Base-by-base conservation (phyloP, 345 rosid species). In the Kernera saxatilis region DNA sequence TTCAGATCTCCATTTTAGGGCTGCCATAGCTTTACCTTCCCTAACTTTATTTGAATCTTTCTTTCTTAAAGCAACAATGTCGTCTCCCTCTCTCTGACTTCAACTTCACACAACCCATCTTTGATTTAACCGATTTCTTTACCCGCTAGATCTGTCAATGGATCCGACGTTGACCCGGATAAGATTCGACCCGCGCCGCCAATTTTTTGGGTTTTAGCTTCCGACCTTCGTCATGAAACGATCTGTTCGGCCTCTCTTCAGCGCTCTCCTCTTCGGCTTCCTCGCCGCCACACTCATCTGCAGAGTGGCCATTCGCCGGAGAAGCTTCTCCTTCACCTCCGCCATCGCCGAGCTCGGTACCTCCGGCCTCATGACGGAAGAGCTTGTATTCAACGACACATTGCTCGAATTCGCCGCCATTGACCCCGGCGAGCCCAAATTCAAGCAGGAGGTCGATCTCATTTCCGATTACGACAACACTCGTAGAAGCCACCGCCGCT, bases 331-430 rank as follows among this genome's bases (percentile, higher is more conserved):
- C 39, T 83, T 79, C 69, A 48, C 68, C 46, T 71, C 81, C 10
- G 79, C 79, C 19, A 50, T 79, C 2, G 67, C 61, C 2, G 84
- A 82, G 75, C 67, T 78, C 8, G 76, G 75, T 18, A 41, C 58
- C 64, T 51, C 68, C 32, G 49, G 73, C 2, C 43, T 70, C 23
- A 9, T 76, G 27, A 71, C 72, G 15, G 65, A 72, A 15, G 57
- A 48, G 39, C 73, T 78, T n/a, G 73, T 51, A 3, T 85, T 90
- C 78, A 89, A 90, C 79, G 71, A 88, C 33, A 87, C 94, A 21
- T 33, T 91, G 71, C 89, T 93, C 41, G 78, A 80, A 43, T 85
- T 78, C 72, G 96, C 98, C 15, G 81, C 90, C 67, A 64, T 72
- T 71, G 87, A 93, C 64, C 27, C 84, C 12, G 91, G 84, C 6